Base-by-base conservation (phyloP, 176 grass and related monocot genomes). In the Phoenix roebelenii region DNA sequence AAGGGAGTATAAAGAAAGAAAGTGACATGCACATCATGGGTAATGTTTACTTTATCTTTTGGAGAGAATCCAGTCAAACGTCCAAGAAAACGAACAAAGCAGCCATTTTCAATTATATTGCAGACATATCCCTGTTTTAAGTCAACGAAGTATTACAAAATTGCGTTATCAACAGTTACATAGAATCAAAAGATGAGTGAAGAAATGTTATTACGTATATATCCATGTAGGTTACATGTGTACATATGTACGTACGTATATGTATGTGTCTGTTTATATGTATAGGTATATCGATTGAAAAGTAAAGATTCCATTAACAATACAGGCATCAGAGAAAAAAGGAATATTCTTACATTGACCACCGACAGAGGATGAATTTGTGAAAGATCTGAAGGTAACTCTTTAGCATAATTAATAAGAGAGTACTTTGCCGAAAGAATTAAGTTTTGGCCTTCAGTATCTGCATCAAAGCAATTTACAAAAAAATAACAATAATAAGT, bases 41-140 rank as follows among this genome's bases (percentile, higher is more conserved):
- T 61, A 73, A 70, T 49, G 50, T 72, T 61, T 88, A 97, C 92
- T 90, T 87, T 88, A 75, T 86, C 77, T 78, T 91, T 97, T 28
- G 83, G 92, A 32, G 77, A 85, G 70, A 97, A 97, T 67, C 92
- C 92, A 80, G 81, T 97, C 66, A 97, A 67, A 75, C 80, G 81
- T 55, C 92, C 87, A 73, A 91, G 78, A 83, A 97, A 97, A 54
- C 87, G 83, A 84, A 97, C 81, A 65, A 97, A 97, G 79, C 87
- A 97, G 35, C 92, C 92, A 72, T 68, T 65, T 85, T 97, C 87
- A 66, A 97, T 97, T 62, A 88, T 85, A 59, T 97, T 97, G 75
- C 86, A 91, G 53, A 97, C 60, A 70, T 91, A 97, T 61, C 92
- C 92, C 92, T 97, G 71, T 60, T 44, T 52, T 61, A 61, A 79